Conservation (phyloP, 371 early-diverging fungal genomes). For the Choanephora cucurbitarum region DNA sequence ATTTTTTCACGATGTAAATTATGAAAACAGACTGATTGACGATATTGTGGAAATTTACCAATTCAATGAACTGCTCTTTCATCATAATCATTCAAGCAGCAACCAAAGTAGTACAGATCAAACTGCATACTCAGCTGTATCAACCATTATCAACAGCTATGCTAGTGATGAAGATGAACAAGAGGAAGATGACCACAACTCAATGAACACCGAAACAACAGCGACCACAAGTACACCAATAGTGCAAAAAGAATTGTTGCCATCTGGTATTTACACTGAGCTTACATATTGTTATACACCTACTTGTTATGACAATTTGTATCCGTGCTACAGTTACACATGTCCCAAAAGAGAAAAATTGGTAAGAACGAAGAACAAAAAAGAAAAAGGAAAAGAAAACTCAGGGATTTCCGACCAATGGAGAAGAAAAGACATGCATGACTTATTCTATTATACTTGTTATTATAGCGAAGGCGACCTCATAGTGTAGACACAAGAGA, state of each 20-base stretch:
- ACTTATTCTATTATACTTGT: neutral
- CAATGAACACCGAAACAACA: constrained; percentile 5
- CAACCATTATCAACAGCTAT: constrained; percentile 18
- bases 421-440: too few relatives aligned
- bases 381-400: neutral
- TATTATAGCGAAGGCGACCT: constrained; percentile 12
- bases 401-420: too few relatives aligned
- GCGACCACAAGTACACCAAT: neutral
- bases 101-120: constrained; percentile 3
- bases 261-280: constrained; percentile 82
- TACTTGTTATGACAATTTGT: constrained; percentile 69
- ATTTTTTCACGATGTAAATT: constrained; percentile 74
- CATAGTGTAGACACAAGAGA: constrained; percentile 25
- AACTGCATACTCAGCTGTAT: constrained; percentile 4
- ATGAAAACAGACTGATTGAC: constrained; percentile 66
- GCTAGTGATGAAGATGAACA: constrained; percentile 21
- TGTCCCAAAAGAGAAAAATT: constrained; percentile 63
- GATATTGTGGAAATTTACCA: constrained; percentile 64
- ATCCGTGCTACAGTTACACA: constrained; percentile 81
- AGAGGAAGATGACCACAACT: constrained; percentile 9
- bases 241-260: constrained; percentile 24
- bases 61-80: constrained; percentile 47
- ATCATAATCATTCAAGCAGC: constrained; percentile 14
- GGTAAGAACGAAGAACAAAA: constrained; percentile 12
- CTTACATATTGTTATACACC: constrained; percentile 91